Conservation (phyloP, 2,329 filamentous ascomycete species). For the Aspergillus caelatus region DNA sequence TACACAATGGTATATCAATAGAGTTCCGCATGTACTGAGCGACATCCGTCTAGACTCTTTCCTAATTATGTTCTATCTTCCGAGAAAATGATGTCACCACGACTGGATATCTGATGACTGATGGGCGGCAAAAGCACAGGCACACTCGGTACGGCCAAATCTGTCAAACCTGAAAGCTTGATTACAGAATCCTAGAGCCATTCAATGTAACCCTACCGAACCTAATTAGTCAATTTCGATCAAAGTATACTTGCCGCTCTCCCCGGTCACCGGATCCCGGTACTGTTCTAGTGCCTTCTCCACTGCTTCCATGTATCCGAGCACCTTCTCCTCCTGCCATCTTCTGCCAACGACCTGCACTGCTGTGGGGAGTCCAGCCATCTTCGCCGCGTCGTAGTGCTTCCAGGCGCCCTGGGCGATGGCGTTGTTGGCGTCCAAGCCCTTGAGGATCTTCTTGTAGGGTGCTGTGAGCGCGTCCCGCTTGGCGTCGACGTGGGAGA, state of each 20-base stretch:
- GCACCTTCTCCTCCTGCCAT: slow-evolving; percentile 84
- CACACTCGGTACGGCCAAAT: neutral
- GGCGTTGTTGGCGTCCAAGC: slow-evolving; percentile 64
- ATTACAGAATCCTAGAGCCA: neutral
- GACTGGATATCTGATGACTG: neutral
- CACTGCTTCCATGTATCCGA: slow-evolving; percentile 76
- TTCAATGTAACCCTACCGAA: neutral
- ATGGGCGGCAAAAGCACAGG: neutral
- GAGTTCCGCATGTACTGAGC: neutral
- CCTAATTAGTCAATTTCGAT: slow-evolving; percentile 39
- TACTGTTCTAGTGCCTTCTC: slow-evolving; percentile 69
- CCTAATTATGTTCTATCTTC: neutral
- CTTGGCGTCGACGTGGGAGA: slow-evolving; percentile 76
- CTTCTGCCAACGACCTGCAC: slow-evolving; percentile 81
- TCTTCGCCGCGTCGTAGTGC: slow-evolving; percentile 77
- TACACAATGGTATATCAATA: neutral
- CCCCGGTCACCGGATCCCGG: slow-evolving; percentile 33
- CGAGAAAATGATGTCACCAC: neutral
- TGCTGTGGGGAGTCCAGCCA: slow-evolving; percentile 85
- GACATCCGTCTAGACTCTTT: neutral
- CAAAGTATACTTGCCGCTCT: slow-evolving; percentile 39
- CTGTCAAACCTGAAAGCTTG: neutral
- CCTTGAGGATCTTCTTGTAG: slow-evolving; percentile 39
- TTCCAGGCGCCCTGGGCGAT: slow-evolving; percentile 83
- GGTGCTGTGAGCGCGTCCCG: slow-evolving; percentile 67